phyloP scores from a whole-genome alignment of 2,329 filamentous ascomycete species.

The Orbilia oligospora region DNA sequence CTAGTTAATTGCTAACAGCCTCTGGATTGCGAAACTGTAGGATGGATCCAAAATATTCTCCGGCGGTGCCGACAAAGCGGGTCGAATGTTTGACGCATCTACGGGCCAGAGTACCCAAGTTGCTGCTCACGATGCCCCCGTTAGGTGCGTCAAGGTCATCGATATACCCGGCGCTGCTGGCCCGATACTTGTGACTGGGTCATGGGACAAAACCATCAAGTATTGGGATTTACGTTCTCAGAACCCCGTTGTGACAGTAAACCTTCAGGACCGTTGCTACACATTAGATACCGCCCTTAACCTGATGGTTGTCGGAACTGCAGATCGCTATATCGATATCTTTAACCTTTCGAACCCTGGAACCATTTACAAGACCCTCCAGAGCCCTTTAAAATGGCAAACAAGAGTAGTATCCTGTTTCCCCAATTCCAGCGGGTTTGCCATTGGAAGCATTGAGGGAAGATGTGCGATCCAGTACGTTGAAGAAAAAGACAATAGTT shows the following conservation, averaged over 20 bases:
- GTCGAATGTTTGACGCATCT: slow-evolving; percentile 86
- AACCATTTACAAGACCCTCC: slow-evolving; percentile 95
- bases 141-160: slow-evolving; percentile 84
- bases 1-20: slow-evolving; percentile 41
- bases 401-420: slow-evolving; percentile 96
- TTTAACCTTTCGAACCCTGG: slow-evolving; percentile 89
- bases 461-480: slow-evolving; percentile 98
- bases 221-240: slow-evolving; percentile 85
- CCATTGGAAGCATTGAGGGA: slow-evolving; percentile 95
- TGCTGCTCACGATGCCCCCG: slow-evolving; percentile 85
- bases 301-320: slow-evolving; percentile 90
- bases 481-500: slow-evolving; percentile 90
- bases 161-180: slow-evolving; percentile 76
- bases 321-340: slow-evolving; percentile 96
- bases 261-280: slow-evolving; percentile 84
- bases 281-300: slow-evolving; percentile 91
- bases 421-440: slow-evolving; percentile 89
- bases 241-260: slow-evolving; percentile 76
- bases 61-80: slow-evolving; percentile 89
- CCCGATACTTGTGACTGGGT: slow-evolving; percentile 90
- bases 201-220: slow-evolving; percentile 91
- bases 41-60: slow-evolving; percentile 91
- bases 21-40: slow-evolving; percentile 69
- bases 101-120: slow-evolving; percentile 79
- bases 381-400: slow-evolving; percentile 98